phyloP scores from a whole-genome alignment of 2,329 filamentous ascomycete species.

The Aspergillus nomiae region DNA sequence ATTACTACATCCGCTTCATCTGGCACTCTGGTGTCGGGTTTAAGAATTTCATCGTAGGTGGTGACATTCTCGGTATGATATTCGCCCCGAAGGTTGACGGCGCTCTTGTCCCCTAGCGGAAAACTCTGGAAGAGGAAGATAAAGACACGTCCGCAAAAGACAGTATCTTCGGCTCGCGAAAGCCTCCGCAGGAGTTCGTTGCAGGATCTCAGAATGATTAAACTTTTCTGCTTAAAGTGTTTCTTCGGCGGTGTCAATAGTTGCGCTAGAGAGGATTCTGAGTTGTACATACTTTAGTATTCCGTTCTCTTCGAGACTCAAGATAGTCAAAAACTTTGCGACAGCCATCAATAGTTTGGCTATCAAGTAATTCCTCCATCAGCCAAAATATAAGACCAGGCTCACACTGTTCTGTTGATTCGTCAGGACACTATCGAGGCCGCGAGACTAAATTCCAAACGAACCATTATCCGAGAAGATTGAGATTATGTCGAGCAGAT shows the following conservation, averaged over 20 bases:
- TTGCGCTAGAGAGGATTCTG: background rate
- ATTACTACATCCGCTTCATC: conserved; percentile 70
- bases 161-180: conserved; percentile 94
- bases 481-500: conserved; percentile 87
- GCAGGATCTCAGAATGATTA: conserved; percentile 89
- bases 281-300: conserved; percentile 65
- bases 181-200: conserved; percentile 92
- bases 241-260: conserved; percentile 43
- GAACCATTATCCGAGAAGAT: conserved; percentile 80
- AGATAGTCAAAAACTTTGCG: conserved; percentile 91
- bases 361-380: conserved; percentile 92
- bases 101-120: conserved; percentile 92
- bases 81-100: conserved; percentile 92
- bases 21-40: conserved; percentile 36
- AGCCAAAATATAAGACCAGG: conserved; percentile 84
- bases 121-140: conserved; percentile 99
- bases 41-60: conserved; percentile 66
- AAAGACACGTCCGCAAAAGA: conserved; percentile 95
- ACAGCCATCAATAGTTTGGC: conserved; percentile 90
- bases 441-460: conserved; percentile 32
- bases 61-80: conserved; percentile 96
- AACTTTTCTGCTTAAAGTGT: conserved; percentile 78
- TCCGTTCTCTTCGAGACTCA: conserved; percentile 85
- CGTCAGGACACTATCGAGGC: conserved; percentile 23
- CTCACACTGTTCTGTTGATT: conserved; percentile 60